Evolutionary conservation across 2,329 filamentous ascomycete genomes (phyloP), one percentile per base, ranked within the genome.

Genomic region (Alternaria infectoria): DNA sequence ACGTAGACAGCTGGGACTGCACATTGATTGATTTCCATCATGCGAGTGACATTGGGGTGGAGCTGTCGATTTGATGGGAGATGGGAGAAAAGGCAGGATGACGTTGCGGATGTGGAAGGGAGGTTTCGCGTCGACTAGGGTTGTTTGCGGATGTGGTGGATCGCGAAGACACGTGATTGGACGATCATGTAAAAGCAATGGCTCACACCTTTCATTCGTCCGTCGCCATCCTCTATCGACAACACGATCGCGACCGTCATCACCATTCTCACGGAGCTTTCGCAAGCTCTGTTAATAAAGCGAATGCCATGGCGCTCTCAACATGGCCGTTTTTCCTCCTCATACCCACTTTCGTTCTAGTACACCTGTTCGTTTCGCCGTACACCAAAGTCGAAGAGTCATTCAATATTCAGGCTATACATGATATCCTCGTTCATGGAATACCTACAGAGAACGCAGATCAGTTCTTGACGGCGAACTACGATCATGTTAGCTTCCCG

Each of bases 371-470:
- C 65, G 78, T 89, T 23, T 89, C 94, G 11, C 96, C 96, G 1
- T 95, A 96, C 83, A 97, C 94, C 61, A 99, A 99, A 80, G 96
- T 99, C 63, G 96, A 99, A 80, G 96, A 99, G 81, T 98, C 95
- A 0, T 98, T 99, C 87, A 97, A 97, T 79, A 89, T 98, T 62
- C 96, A 99, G 80, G 96, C 96, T 6, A 87, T 90, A 4, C 96
- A 98, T 80, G 96, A 99, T 79, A 91, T 99, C 36, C 80, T 97
- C 63, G 86, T 87, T 40, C 93, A 96, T 77, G 93, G 93, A 23
- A 88, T 92, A 1, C 92, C 93, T 0, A 86, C 83, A 1, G 77
- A 81, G 19, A 83, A 90, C 69, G 77, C 86, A 15, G 75, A 82
- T 55, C 77, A 83, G 12, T 86, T 84, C 43, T 81, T 96, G 15